Evolutionary conservation across 306 rosid genomes (phyloP).

Genomic region (Sicyos baderoa): DNA sequence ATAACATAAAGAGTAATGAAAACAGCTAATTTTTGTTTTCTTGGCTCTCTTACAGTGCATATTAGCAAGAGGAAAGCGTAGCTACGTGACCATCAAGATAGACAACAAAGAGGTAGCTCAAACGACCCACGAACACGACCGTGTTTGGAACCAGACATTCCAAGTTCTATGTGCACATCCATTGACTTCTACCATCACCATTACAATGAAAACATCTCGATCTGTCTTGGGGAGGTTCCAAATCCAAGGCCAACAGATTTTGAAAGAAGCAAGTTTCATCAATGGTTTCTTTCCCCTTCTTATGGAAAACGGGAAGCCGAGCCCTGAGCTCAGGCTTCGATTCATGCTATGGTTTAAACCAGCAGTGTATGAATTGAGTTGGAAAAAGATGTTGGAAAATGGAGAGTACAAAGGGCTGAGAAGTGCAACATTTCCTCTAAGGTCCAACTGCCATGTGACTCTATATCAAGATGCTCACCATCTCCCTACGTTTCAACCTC

Average conservation of each 20-base stretch:
- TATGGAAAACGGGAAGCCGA: slow-evolving; percentile 60
- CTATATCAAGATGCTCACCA: slow-evolving; percentile 95
- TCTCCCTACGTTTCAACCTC: slow-evolving; percentile 59
- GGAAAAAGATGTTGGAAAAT: slow-evolving; percentile 41
- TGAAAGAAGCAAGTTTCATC: slow-evolving; percentile 51
- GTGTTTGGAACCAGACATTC: slow-evolving; percentile 88
- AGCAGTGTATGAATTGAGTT: slow-evolving; percentile 49
- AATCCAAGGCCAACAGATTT: slow-evolving; percentile 44
- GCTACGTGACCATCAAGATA: slow-evolving; percentile 62
- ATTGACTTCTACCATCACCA: slow-evolving; percentile 42
- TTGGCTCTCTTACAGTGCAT: slow-evolving; percentile 46
- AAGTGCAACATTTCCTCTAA: slow-evolving; percentile 61
- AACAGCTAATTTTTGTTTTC: neutral
- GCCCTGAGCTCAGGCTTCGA: slow-evolving; percentile 49
- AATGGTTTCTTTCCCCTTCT: slow-evolving; percentile 65
- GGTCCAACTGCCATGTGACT: slow-evolving; percentile 68
- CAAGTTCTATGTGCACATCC: slow-evolving; percentile 73
- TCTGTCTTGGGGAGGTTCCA: slow-evolving; percentile 57
- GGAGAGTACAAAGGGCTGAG: slow-evolving; percentile 62
- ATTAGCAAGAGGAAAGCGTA: slow-evolving; percentile 46
- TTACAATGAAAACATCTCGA: slow-evolving; percentile 57
- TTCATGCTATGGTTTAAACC: slow-evolving; percentile 87
- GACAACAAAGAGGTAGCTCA: slow-evolving; percentile 46
- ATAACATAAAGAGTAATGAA: neutral
- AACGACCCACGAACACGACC: slow-evolving; percentile 50